phyloP scores from a whole-genome alignment of 2,329 filamentous ascomycete species.

The Hysterium pulicare region DNA sequence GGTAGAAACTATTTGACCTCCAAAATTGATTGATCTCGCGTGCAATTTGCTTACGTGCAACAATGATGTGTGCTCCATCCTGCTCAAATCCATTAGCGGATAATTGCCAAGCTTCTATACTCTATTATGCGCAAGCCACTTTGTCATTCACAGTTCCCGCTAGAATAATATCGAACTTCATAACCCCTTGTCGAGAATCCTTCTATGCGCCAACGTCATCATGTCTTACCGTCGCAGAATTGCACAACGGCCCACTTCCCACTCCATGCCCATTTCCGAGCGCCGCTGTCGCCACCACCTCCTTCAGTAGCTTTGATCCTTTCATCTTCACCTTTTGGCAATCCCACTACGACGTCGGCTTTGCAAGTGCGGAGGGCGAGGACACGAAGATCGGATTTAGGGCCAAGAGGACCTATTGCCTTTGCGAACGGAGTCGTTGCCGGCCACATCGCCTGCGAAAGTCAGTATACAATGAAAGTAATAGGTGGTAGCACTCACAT shows the following conservation, averaged over 20 bases:
- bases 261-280: conserved; percentile 88
- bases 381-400: conserved; percentile 75
- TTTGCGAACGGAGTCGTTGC: conserved; percentile 80
- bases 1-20: too few species aligned
- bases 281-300: conserved; percentile 66
- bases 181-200: too few species aligned
- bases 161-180: too few species aligned
- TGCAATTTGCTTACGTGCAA: too few species aligned
- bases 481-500: conserved; percentile 59
- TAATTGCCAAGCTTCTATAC: too few species aligned
- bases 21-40: too few species aligned
- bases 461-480: conserved; percentile 5
- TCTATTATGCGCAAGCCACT: too few species aligned
- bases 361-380: conserved; percentile 92
- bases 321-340: conserved; percentile 81
- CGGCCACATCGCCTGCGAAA: conserved; percentile 68
- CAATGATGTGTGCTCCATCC: too few species aligned
- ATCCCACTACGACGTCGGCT: conserved; percentile 88
- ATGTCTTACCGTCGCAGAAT: conserved; percentile 66
- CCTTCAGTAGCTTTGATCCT: conserved; percentile 64
- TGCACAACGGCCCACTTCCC: conserved; percentile 97
- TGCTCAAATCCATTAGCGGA: too few species aligned
- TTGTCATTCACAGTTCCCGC: too few species aligned
- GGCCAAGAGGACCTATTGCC: conserved; percentile 82
- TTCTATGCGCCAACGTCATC: too few species aligned